phyloP scores from a whole-genome alignment of 306 rosid species.

The Hylodesmum podocarpum region DNA sequence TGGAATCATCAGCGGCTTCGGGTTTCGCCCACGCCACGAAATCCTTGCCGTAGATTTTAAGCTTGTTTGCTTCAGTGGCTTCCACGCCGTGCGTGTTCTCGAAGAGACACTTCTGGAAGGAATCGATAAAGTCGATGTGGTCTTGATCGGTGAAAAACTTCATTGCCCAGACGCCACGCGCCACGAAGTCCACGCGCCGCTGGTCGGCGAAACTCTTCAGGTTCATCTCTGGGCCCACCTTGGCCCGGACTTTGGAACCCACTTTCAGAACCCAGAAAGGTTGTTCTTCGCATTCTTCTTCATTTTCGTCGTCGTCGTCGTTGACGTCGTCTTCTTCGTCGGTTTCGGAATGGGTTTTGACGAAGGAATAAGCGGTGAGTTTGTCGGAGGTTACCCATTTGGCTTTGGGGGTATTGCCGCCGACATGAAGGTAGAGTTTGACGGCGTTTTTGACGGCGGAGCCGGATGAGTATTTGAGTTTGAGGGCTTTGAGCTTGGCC shows the following conservation, averaged over 20 bases:
- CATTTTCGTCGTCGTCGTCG: constrained; percentile 38
- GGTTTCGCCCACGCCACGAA: constrained; percentile 91
- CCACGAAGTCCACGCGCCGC: constrained; percentile 82
- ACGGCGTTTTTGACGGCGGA: constrained; percentile 60
- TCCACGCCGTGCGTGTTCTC: constrained; percentile 74
- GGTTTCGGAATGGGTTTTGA: constrained; percentile 37
- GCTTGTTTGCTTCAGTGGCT: constrained; percentile 66
- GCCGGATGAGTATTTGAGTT: constrained; percentile 64
- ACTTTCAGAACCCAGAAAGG: constrained; percentile 73
- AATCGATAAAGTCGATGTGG: constrained; percentile 50
- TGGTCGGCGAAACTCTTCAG: constrained; percentile 65
- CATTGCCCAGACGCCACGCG: constrained; percentile 93
- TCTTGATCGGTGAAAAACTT: constrained; percentile 67
- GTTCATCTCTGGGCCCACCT: constrained; percentile 58
- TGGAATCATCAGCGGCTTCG: constrained; percentile 80
- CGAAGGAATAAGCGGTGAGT: constrained; percentile 59
- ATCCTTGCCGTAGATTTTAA: constrained; percentile 88
- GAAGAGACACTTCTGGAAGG: constrained; percentile 66
- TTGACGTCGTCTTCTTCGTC: constrained; percentile 14
- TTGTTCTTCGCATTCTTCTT: constrained; percentile 37
- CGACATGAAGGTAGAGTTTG: constrained; percentile 78
- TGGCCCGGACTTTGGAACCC: constrained; percentile 59
- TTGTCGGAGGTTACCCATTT: constrained; percentile 89
- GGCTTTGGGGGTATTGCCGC: constrained; percentile 80
- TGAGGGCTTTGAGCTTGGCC: constrained; percentile 78